A percentile compares a stretch with the other conserved stretches of the same genome.
These are phyloP conservation scores for Benincasa hispida DNA, from an alignment of 306 rosid species.

Conservation along the genomic window DNA sequence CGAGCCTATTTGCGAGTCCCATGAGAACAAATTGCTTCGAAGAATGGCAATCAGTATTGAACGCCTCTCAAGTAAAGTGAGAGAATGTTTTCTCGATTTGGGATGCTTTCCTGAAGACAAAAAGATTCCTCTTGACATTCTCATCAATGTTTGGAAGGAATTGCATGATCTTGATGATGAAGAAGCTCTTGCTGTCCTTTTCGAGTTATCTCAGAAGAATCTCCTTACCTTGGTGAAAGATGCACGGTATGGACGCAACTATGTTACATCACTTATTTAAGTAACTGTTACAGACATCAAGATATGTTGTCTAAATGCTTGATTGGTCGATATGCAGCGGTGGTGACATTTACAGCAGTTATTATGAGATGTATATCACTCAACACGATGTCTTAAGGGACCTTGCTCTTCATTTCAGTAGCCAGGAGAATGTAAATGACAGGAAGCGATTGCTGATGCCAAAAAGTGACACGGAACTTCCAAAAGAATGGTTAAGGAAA, in stretches of 20 bases:
- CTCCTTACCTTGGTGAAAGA: conserved; percentile 66
- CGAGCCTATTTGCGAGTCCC: conserved; percentile 55
- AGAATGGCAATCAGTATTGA: conserved; percentile 62
- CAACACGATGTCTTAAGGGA: conserved; percentile 86
- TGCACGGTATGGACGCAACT: conserved; percentile 36
- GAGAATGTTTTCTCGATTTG: conserved; percentile 74
- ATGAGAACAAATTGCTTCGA: conserved; percentile 46
- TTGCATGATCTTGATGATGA: conserved; percentile 49
- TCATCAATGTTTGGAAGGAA: conserved; percentile 79
- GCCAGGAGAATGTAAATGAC: conserved; percentile 15
- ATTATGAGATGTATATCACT: conserved; percentile 59
- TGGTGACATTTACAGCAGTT: conserved; percentile 56
- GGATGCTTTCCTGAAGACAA: conserved; percentile 81
- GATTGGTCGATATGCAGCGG: conserved; percentile 31
- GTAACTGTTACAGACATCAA: neutral
- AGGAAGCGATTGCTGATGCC: conserved; percentile 73
- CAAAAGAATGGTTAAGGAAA: conserved; percentile 64
- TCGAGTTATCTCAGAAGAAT: conserved; percentile 74
- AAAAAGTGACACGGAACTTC: conserved; percentile 44
- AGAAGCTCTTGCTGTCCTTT: conserved; percentile 69
- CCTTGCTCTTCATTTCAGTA: conserved; percentile 63
- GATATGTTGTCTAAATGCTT: conserved; percentile 7
- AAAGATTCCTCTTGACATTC: conserved; percentile 73
- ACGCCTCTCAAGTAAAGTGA: conserved; percentile 33
- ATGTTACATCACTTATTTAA: neutral